Percentiles rank a stretch among this genome's conserved stretches.
These are phyloP conservation scores for Leccinum pachyderme DNA, from an alignment of 1,284 basidiomycete genomes.

Conservation along the genomic window DNA sequence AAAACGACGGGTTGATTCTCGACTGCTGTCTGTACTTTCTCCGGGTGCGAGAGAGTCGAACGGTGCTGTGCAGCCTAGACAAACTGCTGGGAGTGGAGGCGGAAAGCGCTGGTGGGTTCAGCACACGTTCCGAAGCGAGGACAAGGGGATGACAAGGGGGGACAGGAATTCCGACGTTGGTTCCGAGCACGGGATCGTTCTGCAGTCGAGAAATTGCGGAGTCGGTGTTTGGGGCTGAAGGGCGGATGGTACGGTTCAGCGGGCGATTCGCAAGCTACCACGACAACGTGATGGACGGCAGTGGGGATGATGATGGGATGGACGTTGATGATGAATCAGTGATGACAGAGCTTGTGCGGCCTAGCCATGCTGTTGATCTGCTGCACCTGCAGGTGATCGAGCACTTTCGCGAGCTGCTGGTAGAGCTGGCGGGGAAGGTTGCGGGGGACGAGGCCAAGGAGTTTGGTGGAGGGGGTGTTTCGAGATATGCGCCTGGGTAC, in stretches of 20 bases:
- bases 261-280: constrained; percentile 37
- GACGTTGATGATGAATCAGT: constrained; percentile 55
- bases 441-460: constrained; percentile 44
- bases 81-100: constrained; percentile 59
- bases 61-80: constrained; percentile 61
- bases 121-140: constrained; percentile 1
- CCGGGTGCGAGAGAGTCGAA: constrained; percentile 34
- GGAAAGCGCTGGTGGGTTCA: constrained; percentile 47
- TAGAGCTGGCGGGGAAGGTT: constrained; percentile 53
- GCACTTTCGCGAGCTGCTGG: constrained; percentile 61
- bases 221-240: constrained; percentile 38
- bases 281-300: constrained; percentile 24
- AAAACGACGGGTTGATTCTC: constrained; percentile 66
- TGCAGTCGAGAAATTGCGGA: constrained; percentile 44
- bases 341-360: constrained; percentile 29
- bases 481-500: constrained; percentile 56
- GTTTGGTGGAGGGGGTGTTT: constrained; percentile 36
- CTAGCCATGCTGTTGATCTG: constrained; percentile 58
- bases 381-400: constrained; percentile 68
- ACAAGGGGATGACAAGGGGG: constrained; percentile 15
- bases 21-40: constrained; percentile 68
- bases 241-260: constrained; percentile 37
- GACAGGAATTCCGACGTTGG: constrained; percentile 32
- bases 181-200: constrained; percentile 24
- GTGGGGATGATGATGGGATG: constrained; percentile 50